phyloP scores from a whole-genome alignment of 345 rosid species.

The Moricandia moricandioides region DNA sequence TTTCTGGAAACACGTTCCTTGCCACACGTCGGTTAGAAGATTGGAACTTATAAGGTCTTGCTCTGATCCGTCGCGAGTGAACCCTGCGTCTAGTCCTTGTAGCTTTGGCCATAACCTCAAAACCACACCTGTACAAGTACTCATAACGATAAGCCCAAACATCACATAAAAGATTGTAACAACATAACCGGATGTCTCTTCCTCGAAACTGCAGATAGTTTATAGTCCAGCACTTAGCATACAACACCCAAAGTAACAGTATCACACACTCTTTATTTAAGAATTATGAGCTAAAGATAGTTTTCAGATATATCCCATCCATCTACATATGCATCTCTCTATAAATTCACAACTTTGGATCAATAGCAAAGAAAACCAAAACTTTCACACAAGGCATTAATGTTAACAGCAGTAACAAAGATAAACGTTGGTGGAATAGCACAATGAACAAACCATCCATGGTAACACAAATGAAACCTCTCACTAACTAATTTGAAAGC shows the following conservation, averaged over 20 bases:
- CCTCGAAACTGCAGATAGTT: neutral
- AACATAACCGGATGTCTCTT: neutral
- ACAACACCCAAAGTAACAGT: neutral
- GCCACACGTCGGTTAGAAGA: constrained; percentile 38
- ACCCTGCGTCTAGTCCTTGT: constrained; percentile 54
- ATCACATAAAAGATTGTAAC: neutral
- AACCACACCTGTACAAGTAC: constrained; percentile 17
- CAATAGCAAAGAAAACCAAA: neutral
- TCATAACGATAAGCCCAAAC: neutral
- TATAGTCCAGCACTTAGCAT: neutral
- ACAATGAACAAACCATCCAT: neutral
- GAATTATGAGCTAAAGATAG: too few species aligned
- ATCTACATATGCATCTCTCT: too few species aligned
- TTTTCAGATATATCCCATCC: too few species aligned
- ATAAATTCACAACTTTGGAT: neutral
- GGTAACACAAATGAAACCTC: constrained; percentile 1
- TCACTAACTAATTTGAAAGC: neutral
- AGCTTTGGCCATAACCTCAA: constrained; percentile 60
- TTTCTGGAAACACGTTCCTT: constrained; percentile 40
- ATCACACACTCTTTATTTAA: too few species aligned
- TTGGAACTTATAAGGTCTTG: constrained; percentile 50
- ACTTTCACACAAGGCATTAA: neutral
- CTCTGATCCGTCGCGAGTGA: constrained; percentile 50
- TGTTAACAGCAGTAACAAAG: neutral
- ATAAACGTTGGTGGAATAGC: neutral